These are phyloP conservation scores for Clitopilus hobsonii DNA, from an alignment of 768 basidiomycete genomes.

Conservation along the genomic window DNA sequence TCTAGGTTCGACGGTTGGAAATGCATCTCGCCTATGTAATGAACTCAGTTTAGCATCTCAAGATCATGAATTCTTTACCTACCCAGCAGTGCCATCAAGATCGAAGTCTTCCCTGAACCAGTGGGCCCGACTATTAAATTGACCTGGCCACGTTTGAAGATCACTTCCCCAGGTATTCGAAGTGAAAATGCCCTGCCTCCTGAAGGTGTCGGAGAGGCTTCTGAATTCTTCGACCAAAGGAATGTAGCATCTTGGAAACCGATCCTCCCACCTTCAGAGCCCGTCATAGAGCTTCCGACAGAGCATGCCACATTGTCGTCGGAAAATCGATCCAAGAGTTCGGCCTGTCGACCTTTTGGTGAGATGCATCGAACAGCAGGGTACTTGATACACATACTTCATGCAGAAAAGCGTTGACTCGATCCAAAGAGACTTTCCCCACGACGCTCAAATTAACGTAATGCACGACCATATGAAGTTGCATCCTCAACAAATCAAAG, in stretches of 20 bases:
- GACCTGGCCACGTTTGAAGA: conserved; percentile 47
- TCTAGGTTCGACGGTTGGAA: conserved; percentile 44
- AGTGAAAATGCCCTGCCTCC: conserved; percentile 44
- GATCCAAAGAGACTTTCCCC: conserved; percentile 63
- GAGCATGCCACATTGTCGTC: conserved; percentile 12
- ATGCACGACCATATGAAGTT: conserved; percentile 35
- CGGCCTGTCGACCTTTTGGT: conserved; percentile 24
- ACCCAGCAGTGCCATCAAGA: conserved; percentile 60
- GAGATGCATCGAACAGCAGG: conserved; percentile 41
- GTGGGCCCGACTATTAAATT: conserved; percentile 62
- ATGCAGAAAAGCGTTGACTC: conserved; percentile 38
- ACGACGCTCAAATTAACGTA: conserved; percentile 16
- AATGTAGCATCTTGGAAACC: conserved; percentile 54
- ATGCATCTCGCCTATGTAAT: conserved; percentile 56
- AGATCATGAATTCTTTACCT: not conserved
- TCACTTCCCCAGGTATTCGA: conserved; percentile 43
- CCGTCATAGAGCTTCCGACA: conserved; percentile 7
- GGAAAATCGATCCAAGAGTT: conserved; percentile 25
- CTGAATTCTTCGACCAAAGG: conserved; percentile 42
- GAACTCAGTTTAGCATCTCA: not conserved
- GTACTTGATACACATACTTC: conserved; percentile 23
- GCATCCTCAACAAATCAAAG: conserved; percentile 56
- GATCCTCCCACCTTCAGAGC: conserved; percentile 26
- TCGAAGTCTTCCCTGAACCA: conserved; percentile 58
- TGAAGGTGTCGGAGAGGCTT: conserved; percentile 31